phyloP scores from a whole-genome alignment of 106 monocot species.

The Chionographis japonica region DNA sequence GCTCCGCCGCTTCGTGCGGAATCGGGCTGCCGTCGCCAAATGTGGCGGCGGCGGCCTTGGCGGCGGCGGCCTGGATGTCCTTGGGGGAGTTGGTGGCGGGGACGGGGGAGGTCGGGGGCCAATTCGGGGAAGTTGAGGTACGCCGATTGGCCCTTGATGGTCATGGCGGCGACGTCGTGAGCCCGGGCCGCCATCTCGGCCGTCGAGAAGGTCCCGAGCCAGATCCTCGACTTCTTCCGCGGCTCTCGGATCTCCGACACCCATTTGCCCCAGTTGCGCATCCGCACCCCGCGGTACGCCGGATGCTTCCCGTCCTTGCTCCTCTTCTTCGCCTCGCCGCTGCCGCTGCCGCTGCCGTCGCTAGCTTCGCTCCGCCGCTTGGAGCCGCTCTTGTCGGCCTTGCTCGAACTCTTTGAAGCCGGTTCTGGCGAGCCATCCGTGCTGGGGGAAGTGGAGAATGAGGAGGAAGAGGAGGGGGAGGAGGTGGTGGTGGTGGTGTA shows the following conservation, averaged over 20 bases:
- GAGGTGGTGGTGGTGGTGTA: background rate
- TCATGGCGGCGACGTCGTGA: slow-evolving; percentile 83
- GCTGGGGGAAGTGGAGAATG: background rate
- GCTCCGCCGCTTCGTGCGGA: background rate
- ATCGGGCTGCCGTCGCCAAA: background rate
- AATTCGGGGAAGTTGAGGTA: slow-evolving; percentile 83
- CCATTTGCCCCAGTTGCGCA: slow-evolving; percentile 95
- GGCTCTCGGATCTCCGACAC: slow-evolving; percentile 94
- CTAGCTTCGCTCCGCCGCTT: background rate
- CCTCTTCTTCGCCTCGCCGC: slow-evolving; percentile 4
- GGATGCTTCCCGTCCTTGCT: slow-evolving; percentile 41
- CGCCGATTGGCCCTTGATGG: slow-evolving; percentile 75
- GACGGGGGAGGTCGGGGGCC: slow-evolving; percentile 57
- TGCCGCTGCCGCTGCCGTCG: background rate
- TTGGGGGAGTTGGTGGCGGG: slow-evolving; percentile 63
- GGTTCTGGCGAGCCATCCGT: background rate
- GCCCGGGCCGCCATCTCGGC: slow-evolving; percentile 96
- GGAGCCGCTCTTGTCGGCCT: background rate
- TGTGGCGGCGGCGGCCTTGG: slow-evolving; percentile 45
- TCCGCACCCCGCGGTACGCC: slow-evolving; percentile 75
- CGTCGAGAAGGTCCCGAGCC: slow-evolving; percentile 84
- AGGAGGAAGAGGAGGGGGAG: slow-evolving; percentile 1
- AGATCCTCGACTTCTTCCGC: slow-evolving; percentile 80
- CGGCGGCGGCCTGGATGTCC: slow-evolving; percentile 85
- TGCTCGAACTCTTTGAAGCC: background rate